Base-by-base conservation (phyloP, 768 basidiomycete species). In the Calocera cornea region DNA sequence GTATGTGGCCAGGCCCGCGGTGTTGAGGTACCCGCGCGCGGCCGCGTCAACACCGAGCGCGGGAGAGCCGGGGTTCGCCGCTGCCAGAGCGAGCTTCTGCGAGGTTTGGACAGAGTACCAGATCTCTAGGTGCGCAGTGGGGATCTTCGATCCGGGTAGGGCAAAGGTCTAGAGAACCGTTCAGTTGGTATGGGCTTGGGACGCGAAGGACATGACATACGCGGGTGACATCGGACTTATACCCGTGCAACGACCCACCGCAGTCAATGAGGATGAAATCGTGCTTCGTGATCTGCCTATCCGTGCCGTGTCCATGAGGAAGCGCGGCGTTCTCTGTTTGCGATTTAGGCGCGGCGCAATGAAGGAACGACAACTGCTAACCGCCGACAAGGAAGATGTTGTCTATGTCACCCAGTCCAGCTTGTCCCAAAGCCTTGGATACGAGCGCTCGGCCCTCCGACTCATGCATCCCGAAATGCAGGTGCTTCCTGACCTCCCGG, bases 221-320 rank as follows among this genome's bases (percentile, higher is more conserved):
- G 72, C 91, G 79, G 0, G 89, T 92, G 41, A 92, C 83, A 73
- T 93, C 90, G 71, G 87, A 86, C 54, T 82, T 74, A 73, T 95
- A 93, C 0, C 87, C 90, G 71, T 88, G 83, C 47, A 93, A 79
- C 17, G 80, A 79, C 0, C 85, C 89, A 10, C 84, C 87, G 65
- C 84, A 83, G 73, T 94, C 92, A 68, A 93, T 86, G 16, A 94
- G 79, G 12, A 86, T 81, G 67, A 90, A 82, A 71, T 95, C 91
- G 3, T 79, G 72, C 65, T 77, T 73, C 0, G 75, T 77, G 14
- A 93, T 79, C 0, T 72, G 72, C 34, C 86, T 82, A 73, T 93
- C 88, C 0, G 86, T 87, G 1, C 90, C 89, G 40, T 82, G 80
- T 5, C 91, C 93, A 74, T 94, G 92, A 1, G 91, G 92, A 27